These are phyloP conservation scores for Mycena belliarum DNA, from an alignment of 768 basidiomycete species.

Conservation along the genomic window DNA sequence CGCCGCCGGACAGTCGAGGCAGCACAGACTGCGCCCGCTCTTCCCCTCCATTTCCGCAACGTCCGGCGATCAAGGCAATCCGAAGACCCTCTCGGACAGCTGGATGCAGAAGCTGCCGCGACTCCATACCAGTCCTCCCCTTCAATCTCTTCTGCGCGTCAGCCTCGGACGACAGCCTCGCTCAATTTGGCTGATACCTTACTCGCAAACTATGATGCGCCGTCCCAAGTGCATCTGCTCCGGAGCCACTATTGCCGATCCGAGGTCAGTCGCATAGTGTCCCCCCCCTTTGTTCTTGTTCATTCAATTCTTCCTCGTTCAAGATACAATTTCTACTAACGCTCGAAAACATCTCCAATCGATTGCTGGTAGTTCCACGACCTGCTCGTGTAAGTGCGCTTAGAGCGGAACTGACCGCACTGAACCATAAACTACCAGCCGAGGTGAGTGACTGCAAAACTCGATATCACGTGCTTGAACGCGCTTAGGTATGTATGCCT, in stretches of 20 bases:
- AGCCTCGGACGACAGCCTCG: conserved; percentile 46
- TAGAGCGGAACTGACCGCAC: conserved; percentile 89
- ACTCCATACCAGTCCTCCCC: conserved; percentile 74
- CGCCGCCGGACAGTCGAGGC: conserved; percentile 57
- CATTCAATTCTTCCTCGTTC: conserved; percentile 15
- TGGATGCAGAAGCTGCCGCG: conserved; percentile 45
- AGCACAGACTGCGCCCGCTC: conserved; percentile 73
- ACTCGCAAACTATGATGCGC: conserved; percentile 65
- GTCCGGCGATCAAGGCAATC: conserved; percentile 58
- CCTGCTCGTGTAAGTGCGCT: conserved; percentile 96
- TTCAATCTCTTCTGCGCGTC: conserved; percentile 53
- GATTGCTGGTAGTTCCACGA: conserved; percentile 87
- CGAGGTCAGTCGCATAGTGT: conserved; percentile 61
- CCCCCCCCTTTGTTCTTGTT: neutral
- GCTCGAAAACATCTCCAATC: conserved; percentile 91
- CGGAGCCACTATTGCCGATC: conserved; percentile 87
- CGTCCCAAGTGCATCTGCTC: conserved; percentile 71
- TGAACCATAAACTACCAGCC: conserved; percentile 95
- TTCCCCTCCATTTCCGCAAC: conserved; percentile 61
- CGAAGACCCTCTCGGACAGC: conserved; percentile 75
- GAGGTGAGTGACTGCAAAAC: conserved; percentile 45
- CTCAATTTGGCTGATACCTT: conserved; percentile 53
- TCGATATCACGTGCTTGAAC: no score
- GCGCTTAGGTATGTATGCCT: conserved; percentile 90
- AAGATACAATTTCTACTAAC: conserved; percentile 86